phyloP scores from a whole-genome alignment of 306 rosid species.

The Erythrophleum fordii region DNA sequence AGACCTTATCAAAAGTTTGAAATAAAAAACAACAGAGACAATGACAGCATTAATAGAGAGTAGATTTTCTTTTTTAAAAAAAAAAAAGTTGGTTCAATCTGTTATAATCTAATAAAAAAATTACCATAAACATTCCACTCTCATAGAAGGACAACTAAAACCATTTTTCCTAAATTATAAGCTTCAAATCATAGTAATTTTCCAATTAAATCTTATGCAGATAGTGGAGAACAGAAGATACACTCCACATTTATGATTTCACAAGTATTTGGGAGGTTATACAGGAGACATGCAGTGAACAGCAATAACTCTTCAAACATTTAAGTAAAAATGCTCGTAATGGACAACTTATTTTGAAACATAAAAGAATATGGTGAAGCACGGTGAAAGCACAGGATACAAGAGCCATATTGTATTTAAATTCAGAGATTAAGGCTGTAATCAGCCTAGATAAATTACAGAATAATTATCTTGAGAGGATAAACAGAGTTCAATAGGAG shows the following conservation, averaged over 20 bases:
- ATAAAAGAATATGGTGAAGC: not conserved
- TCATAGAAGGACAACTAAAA: not conserved
- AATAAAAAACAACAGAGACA: conserved; percentile 23
- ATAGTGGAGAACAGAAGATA: conserved; percentile 10
- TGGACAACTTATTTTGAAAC: not conserved
- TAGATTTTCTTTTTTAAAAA: conserved; percentile 25
- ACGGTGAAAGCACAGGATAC: not conserved
- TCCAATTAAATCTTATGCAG: not conserved
- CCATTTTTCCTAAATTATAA: not conserved
- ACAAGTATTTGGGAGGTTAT: conserved; percentile 15
- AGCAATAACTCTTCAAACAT: not conserved
- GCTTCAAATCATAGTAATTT: conserved; percentile 24
- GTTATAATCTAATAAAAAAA: not conserved
- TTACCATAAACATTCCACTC: not conserved
- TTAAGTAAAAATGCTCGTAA: conserved; percentile 2
- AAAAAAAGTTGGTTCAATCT: not conserved
- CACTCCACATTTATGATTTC: conserved; percentile 13
- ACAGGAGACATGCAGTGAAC: conserved; percentile 15
- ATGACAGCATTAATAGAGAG: conserved; percentile 10
- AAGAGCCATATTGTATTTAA: conserved; percentile 15
- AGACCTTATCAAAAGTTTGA: conserved; percentile 35
- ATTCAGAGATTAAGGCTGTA: conserved; percentile 16
- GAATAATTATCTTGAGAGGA: conserved; percentile 22
- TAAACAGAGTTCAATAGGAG: conserved; percentile 25
- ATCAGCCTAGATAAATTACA: conserved; percentile 3